Base-by-base conservation (phyloP, 2,329 filamentous ascomycete species). In the Ophiostoma montium region DNA sequence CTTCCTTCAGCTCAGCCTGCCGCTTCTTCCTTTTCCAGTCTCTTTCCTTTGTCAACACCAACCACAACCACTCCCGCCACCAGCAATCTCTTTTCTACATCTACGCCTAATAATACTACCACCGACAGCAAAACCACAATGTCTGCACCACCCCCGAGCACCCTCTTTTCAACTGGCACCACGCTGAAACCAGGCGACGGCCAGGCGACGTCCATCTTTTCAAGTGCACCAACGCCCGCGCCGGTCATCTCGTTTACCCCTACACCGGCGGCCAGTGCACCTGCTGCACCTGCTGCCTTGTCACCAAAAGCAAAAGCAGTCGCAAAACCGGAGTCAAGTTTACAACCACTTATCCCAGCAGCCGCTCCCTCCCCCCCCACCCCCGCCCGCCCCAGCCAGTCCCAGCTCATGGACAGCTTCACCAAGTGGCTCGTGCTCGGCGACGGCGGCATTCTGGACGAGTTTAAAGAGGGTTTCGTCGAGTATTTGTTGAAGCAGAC, bases 361-460 rank as follows among this genome's bases (percentile, higher is more conserved):
- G 19, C 35, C 12, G 31, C 47, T 11, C 33, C 43, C 5, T 12
- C 21, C 13, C 21, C 33, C 38, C 35, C 32, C 21, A 6, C 21
- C 47, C 3, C 33, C 46, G 9, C 21, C 23, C n/a, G n/a, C n/a
- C 39, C 41, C 12, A 53, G 54, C 7, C 56, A 60, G 35, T 53
- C 62, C 21, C 71, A 77, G 50, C 56, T 64, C 2, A 65, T 78
- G 55, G 68, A 61, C 7, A 66, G 71, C 44, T 70, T 79, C 30
- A 67, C 72, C 0, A 67, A 64, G 23, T 80, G 76, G 76, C 72
- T 71, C 48, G 71, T 77, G 3, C 60, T 62, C 12, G 76, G 70
- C 31, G 76, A 80, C 50, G 60, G 63, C 15, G 76, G 76, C 0
- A 57, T 79, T 8, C 57, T 79, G 57, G 64, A 72, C 7, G 67